Evolutionary conservation across 139 green algal genomes (phyloP), one percentile per base, ranked within the genome.

Genomic region (Mychonastes homosphaera): DNA sequence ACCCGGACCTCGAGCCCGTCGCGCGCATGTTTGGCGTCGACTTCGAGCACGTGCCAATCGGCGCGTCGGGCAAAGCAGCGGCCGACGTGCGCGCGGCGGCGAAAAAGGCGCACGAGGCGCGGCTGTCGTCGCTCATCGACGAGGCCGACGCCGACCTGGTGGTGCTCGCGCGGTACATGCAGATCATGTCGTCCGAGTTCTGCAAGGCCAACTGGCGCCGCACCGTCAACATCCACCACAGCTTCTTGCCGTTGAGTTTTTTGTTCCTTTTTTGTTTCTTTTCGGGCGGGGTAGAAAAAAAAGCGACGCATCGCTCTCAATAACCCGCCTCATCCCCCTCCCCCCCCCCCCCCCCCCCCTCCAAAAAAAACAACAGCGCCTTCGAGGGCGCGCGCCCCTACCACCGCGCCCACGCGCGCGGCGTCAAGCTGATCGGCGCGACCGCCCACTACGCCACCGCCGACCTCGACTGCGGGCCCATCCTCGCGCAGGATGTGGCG

Each of bases 171-270:
- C 64, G 59, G 34, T 63, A 63, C 39, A 67, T 73, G 78, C 82
- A 92, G 66, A 81, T 92, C 26, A 82, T 92, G 49, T 69, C 51
- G 6, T 18, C 62, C 16, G 76, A 77, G 6, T 89, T 89, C 38
- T 86, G 77, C 64, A 34, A 56, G 21, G 36, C 50, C 23, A 71
- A 89, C 62, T 79, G 70, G 65, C 24, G 39, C 4, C 78, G 82
- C 65, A 87, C 74, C 58, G 88, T 93, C 67, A 93, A 93, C 79
- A 89, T 93, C 61, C 85, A 93, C 67, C 85, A 93, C 72, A 72
- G 40, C 32, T 93, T 91, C 73, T 57, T 93, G 66, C 85, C 85
- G 0, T n/a, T n/a, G n/a, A n/a, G n/a, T n/a, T n/a, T n/a, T n/a
- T n/a, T n/a, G n/a, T n/a, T n/a, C n/a, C n/a, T n/a, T n/a, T n/a